These are phyloP conservation scores for Aspergillus ruber DNA, from an alignment of 2,329 filamentous ascomycete genomes.

Conservation along the genomic window DNA sequence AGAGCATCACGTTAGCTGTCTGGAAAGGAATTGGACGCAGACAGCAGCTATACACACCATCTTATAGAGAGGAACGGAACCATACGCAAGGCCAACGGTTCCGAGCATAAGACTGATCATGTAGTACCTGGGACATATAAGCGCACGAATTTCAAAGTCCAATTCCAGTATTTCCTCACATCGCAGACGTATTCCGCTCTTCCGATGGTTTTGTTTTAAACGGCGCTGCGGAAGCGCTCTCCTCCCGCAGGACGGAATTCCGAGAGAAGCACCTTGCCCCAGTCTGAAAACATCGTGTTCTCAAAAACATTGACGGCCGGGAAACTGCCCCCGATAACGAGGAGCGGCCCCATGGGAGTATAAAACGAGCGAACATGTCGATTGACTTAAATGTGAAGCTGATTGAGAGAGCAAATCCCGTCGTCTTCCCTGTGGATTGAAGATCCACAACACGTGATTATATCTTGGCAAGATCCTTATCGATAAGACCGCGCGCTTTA, in stretches of 20 bases:
- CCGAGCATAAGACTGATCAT: constrained; percentile 57
- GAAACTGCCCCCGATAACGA: constrained; percentile 8
- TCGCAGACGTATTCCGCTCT: constrained; percentile 50
- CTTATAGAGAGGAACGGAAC: constrained; percentile 62
- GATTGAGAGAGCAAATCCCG: constrained; percentile 9
- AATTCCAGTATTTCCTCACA: constrained; percentile 34
- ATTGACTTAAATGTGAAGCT: constrained; percentile 7
- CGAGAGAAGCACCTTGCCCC: constrained; percentile 29
- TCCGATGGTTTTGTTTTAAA: constrained; percentile 30
- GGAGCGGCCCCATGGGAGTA: constrained; percentile 19
- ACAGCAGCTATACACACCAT: constrained; percentile 43
- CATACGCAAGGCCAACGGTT: constrained; percentile 58
- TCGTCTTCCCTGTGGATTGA: not conserved
- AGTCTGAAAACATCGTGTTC: constrained; percentile 12
- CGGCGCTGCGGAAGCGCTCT: constrained; percentile 22
- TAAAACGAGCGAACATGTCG: constrained; percentile 24
- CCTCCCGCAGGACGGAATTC: constrained; percentile 21
- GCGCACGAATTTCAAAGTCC: not conserved
- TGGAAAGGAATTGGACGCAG: not conserved
- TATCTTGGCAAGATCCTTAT: constrained; percentile 8
- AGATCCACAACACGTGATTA: constrained; percentile 15
- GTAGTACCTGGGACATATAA: constrained; percentile 49
- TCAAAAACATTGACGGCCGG: constrained; percentile 8
- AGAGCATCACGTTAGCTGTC: not conserved
- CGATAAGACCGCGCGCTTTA: not conserved